Evolutionary conservation across 2,329 filamentous ascomycete species (phyloP), one percentile per base, ranked within the genome.

Genomic region (Exutisphaerella laricina): DNA sequence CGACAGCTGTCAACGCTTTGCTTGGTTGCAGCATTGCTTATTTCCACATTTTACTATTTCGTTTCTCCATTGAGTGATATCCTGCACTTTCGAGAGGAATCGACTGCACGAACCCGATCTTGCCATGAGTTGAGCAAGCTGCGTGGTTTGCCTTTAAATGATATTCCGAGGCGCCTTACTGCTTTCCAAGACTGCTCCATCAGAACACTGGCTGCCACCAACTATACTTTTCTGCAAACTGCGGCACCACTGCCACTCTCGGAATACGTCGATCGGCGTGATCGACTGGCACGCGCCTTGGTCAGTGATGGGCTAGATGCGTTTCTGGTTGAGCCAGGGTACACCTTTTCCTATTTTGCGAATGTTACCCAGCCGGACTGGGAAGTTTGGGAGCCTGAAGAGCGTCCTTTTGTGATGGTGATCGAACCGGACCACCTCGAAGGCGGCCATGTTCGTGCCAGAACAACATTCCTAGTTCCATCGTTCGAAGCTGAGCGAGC

Each of bases 301-400:
- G 63, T 67, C 8, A 62, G 61, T 1, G 73, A 77, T 30, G 64
- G 61, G 1, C 60, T 73, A 1, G 77, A 80, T 58, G 78, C 76
- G 0, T 82, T 82, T 49, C 65, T 80, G 2, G 65, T 80, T 1
- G 79, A 83, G 55, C 79, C 79, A 1, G 79, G 79, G 2, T 82
- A 80, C 54, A 79, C 77, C 0, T 81, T 82, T 50, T 73, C 78
- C 61, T 79, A 82, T 58, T 82, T 80, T 54, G 78, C 35, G 4
- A 44, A 44, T 22, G 35, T 44, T 2, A 39, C 73, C 10, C 39
- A 41, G 21, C 30, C 39, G 12, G 34, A 81, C 46, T 82, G 78
- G 79, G 78, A 82, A 49, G 72, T 74, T 0, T 82, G 77, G 77
- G 78, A 81, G 66, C 77, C 78, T 0, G 78, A 82, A 53, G 78